Percentiles rank a stretch among this genome's conserved stretches.
phyloP scores from a whole-genome alignment of 345 rosid species.

The Brassica juncea region DNA sequence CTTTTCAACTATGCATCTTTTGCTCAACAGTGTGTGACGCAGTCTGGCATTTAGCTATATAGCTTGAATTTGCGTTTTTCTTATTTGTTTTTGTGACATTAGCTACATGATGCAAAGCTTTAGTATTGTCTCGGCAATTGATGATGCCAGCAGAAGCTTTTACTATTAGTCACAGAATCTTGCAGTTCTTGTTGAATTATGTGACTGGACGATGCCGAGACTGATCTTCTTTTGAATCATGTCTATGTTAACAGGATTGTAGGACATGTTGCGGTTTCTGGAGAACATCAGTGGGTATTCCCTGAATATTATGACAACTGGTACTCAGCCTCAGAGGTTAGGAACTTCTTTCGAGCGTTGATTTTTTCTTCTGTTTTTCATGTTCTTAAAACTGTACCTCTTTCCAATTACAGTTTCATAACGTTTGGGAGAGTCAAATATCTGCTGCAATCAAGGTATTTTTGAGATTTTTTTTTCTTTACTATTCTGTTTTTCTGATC shows the following conservation, averaged over 20 bases:
- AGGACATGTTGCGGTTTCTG: constrained; percentile 84
- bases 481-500: neutral
- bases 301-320: constrained; percentile 51
- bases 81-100: constrained; percentile 1
- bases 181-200: constrained; percentile 10
- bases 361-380: neutral
- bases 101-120: constrained; percentile 13
- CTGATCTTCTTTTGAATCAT: constrained; percentile 2
- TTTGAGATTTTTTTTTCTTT: constrained; percentile 4
- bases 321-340: constrained; percentile 62
- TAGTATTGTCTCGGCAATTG: neutral
- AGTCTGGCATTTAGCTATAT: neutral
- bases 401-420: constrained; percentile 52
- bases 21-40: neutral
- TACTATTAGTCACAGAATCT: neutral
- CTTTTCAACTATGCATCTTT: neutral
- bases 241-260: constrained; percentile 61
- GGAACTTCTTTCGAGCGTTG: constrained; percentile 14
- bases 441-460: constrained; percentile 79
- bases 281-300: constrained; percentile 75
- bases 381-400: neutral
- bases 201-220: neutral
- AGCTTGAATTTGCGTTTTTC: neutral
- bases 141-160: neutral
- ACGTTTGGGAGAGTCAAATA: constrained; percentile 81